Conservation (phyloP, 129 eudicot genomes). For the Gnaphalium uliginosum region DNA sequence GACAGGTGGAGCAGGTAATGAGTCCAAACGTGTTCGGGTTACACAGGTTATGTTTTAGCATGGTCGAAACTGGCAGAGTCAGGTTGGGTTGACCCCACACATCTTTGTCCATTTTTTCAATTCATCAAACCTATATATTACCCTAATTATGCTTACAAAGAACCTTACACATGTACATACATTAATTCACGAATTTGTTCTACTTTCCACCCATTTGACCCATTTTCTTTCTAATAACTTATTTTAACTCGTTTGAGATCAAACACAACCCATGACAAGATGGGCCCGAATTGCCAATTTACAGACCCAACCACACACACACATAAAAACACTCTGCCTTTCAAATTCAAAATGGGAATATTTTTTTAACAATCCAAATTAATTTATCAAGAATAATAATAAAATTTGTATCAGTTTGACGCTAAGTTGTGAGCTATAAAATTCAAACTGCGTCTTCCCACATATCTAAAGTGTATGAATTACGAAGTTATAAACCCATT, state of each 20-base stretch:
- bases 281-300: too few relatives aligned
- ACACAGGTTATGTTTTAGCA: background rate
- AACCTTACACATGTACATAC: background rate
- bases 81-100: background rate
- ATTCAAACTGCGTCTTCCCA: background rate
- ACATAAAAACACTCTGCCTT: background rate
- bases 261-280: too few relatives aligned
- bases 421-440: background rate
- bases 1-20: background rate
- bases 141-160: background rate
- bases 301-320: background rate
- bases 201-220: too few relatives aligned
- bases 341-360: slow-evolving; percentile 10
- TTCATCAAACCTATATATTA: background rate
- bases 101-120: background rate
- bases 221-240: too few relatives aligned
- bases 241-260: too few relatives aligned
- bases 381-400: background rate
- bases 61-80: background rate
- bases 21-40: background rate
- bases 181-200: too few relatives aligned
- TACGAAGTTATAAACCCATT: slow-evolving; percentile 1
- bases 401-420: background rate
- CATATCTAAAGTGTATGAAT: background rate
- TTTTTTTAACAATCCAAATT: background rate